Conservation (phyloP, 306 rosid species). For the Pyrus bretschneideri region DNA sequence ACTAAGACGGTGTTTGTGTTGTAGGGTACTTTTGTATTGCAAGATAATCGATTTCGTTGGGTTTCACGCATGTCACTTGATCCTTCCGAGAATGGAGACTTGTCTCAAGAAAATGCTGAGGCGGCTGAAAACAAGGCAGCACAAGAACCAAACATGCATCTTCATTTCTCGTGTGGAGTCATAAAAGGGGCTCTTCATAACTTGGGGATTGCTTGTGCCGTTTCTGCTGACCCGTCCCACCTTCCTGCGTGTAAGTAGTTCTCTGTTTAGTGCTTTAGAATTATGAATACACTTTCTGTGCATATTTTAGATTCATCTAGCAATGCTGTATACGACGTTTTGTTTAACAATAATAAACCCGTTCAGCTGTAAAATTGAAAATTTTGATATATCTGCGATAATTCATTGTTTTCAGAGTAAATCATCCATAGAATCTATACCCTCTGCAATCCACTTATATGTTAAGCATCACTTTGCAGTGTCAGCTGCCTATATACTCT, state of each 20-base stretch:
- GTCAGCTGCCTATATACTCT: neutral
- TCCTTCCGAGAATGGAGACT: constrained; percentile 46
- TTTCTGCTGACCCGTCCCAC: constrained; percentile 80
- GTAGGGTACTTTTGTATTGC: constrained; percentile 95
- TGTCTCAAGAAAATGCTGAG: constrained; percentile 43
- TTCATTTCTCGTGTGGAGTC: constrained; percentile 92
- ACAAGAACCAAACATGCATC: constrained; percentile 81
- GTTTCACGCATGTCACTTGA: constrained; percentile 72
- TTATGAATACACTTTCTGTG: neutral
- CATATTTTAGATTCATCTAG: neutral
- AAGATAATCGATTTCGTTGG: constrained; percentile 88
- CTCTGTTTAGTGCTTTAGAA: constrained; percentile 1
- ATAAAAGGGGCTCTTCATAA: constrained; percentile 95
- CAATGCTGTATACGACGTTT: neutral
- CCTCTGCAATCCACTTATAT: neutral
- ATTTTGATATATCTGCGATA: neutral
- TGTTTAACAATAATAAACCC: neutral
- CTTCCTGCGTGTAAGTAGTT: constrained; percentile 87
- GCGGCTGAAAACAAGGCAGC: constrained; percentile 54
- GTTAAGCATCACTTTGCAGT: neutral
- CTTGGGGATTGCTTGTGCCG: constrained; percentile 95
- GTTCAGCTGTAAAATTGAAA: neutral
- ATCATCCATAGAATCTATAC: neutral
- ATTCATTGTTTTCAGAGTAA: neutral
- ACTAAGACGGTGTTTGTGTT: constrained; percentile 6